Base-by-base conservation (phyloP, 2,329 filamentous ascomycete species). In the Neofusicoccum sp. region DNA sequence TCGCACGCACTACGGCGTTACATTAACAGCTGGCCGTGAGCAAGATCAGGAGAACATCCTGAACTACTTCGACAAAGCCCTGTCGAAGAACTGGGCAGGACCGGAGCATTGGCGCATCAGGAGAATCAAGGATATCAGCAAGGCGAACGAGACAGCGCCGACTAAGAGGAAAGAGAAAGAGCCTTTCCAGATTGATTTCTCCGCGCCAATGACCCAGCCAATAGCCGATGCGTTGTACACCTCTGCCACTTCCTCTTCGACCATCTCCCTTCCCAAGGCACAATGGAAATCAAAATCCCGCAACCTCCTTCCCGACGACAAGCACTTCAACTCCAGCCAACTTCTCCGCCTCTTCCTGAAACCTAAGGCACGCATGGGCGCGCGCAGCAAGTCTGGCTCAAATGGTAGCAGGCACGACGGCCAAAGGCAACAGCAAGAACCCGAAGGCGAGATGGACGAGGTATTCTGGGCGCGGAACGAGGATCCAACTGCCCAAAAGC, bases 101-200 rank as follows among this genome's bases (percentile, higher is more conserved):
- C 94, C 95, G n/a, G 95, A 98, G 75, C 95, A 99, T 77, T 99
- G 95, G 95, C 89, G 94, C 68, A 98, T 99, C 73, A 86, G 91
- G 66, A 92, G 93, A 73, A 95, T 99, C 76, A 98, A 98, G 70
- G 85, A 88, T 62, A 78, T 75, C 12, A 81, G 76, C 70, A 93
- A 93, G 76, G 83, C 87, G 6, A 80, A 84, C 7, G 81, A 85
- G 12, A 80, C 79, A 36, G 77, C 79, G 70, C 70, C 85, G 76
- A 71, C 88, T 67, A 87, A 88, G 70, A 87, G 93, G 66, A 98
- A 97, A 77, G 95, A 98, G 76, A 99, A 97, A 77, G 94, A 97
- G 73, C 90, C 91, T 0, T 99, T 99, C 73, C 90, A 95, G 72
- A 96, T 99, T 66, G 90, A 98, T 76, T 99, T 99, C 74, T 79